Base-by-base conservation (phyloP, 2,329 filamentous ascomycete species). In the Xylariaceae sp. region DNA sequence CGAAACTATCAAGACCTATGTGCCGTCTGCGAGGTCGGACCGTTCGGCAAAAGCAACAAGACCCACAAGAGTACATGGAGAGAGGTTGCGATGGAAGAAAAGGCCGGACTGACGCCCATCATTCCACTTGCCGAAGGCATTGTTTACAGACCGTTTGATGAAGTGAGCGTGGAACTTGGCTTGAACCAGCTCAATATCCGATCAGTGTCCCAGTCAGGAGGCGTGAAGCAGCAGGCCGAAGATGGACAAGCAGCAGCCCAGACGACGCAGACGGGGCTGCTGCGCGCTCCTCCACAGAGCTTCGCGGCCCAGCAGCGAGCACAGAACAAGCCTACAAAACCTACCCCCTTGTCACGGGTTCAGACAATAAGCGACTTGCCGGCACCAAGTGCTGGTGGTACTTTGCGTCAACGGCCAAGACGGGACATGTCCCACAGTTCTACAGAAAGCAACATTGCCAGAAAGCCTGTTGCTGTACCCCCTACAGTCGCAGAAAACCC, bases 51-150 rank as follows among this genome's bases (percentile, higher is more conserved):
- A 8, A 59, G 63, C 3, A 65, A 73, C 46, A 57, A 70, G 17
- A 59, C 70, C 2, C 69, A 73, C 51, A 74, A 71, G 29, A 72
- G 74, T 36, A 75, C 76, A 1, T 83, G 79, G 71, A 75, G 76
- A 52, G 79, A 83, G 54, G 77, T 82, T 60, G 76, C 77, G 1
- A 70, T 77, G n/a, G 79, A 83, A 59, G 79, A 83, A 56, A 77
- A 82, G 58, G 73, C 75, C 28, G 77, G 78, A 1, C 62, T 83
- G 38, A 83, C 78, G 0, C 79, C 78, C 0, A 66, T 69, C 47
- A 81, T 83, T 41, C 79, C 79, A 2, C 63, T 83, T 15, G 70
- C 72, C 2, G 73, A 78, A 40, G 71, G 74, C 29, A 66, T 81
- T 34, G 78, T 83, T 9, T 83, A 83, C 54, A 66, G 76, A 15